phyloP scores from a whole-genome alignment of 2,329 filamentous ascomycete genomes.

The Pseudogymnoascus sp. region DNA sequence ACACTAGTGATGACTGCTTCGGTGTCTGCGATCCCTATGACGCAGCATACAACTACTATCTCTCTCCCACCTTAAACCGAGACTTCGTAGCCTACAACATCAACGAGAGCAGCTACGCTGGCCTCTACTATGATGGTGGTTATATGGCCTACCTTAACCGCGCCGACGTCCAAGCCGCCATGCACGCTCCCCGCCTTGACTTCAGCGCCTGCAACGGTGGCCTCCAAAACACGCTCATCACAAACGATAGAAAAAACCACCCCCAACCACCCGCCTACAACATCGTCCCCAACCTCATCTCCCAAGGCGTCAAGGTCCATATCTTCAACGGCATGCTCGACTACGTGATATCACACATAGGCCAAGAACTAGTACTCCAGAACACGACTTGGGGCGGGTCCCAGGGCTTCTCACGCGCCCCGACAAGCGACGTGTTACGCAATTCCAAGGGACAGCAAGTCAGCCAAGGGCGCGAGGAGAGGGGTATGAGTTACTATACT shows the following conservation, averaged over 20 bases:
- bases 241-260: slow-evolving; percentile 35
- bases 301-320: slow-evolving; percentile 50
- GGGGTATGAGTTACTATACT: slow-evolving; percentile 12
- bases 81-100: slow-evolving; percentile 54
- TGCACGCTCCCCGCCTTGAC: slow-evolving; percentile 46
- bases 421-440: slow-evolving; percentile 24
- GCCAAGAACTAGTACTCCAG: slow-evolving; percentile 48
- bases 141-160: slow-evolving; percentile 53
- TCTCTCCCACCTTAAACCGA: not conserved
- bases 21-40: slow-evolving; percentile 10
- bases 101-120: slow-evolving; percentile 30
- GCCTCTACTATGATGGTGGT: slow-evolving; percentile 41
- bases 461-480: not conserved
- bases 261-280: slow-evolving; percentile 40
- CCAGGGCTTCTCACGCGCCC: slow-evolving; percentile 52
- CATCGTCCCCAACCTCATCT: slow-evolving; percentile 48
- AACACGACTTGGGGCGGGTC: slow-evolving; percentile 63
- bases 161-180: slow-evolving; percentile 53
- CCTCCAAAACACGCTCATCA: slow-evolving; percentile 34
- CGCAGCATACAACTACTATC: not conserved
- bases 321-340: slow-evolving; percentile 57
- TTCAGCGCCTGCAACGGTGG: slow-evolving; percentile 45
- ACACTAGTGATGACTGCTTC: not conserved
- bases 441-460: not conserved
- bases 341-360: slow-evolving; percentile 51